These are phyloP conservation scores for Hygrophila difformis DNA, from an alignment of 257 asterid genomes.

Conservation along the genomic window DNA sequence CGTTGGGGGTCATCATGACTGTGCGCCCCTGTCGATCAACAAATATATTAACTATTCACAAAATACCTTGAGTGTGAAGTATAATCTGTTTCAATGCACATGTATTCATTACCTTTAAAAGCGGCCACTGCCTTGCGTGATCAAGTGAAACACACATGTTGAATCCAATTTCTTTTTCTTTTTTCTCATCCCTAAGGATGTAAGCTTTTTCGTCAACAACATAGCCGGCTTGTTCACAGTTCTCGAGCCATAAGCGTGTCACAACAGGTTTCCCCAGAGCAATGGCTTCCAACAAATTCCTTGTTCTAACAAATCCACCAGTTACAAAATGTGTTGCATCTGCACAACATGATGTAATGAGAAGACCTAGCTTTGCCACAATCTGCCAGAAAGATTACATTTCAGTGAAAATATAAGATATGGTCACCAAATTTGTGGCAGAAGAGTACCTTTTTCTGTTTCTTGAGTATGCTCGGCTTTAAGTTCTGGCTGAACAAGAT, in stretches of 20 bases:
- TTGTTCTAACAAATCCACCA: conserved; percentile 77
- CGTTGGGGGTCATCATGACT: conserved; percentile 78
- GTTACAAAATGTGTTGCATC: conserved; percentile 76
- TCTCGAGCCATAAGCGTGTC: conserved; percentile 77
- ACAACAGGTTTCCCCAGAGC: conserved; percentile 88
- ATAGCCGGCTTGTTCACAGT: conserved; percentile 79
- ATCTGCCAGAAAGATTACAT: conserved; percentile 30
- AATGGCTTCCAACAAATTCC: conserved; percentile 94
- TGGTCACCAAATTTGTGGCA: no score
- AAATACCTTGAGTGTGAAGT: background rate
- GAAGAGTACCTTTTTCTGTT: conserved; percentile 64
- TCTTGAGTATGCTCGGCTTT: conserved; percentile 55
- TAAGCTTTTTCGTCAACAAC: conserved; percentile 69
- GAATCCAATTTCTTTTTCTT: conserved; percentile 85
- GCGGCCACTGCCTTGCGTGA: conserved; percentile 67
- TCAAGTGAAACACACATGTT: conserved; percentile 70
- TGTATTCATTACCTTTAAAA: conserved; percentile 59
- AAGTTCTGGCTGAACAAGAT: conserved; percentile 93
- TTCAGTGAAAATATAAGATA: conserved; percentile 7
- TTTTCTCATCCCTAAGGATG: conserved; percentile 72
- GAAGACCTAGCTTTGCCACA: conserved; percentile 69
- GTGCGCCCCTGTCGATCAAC: conserved; percentile 52
- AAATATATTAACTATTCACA: no score
- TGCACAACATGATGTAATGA: conserved; percentile 51
- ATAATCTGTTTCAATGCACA: background rate